Evolutionary conservation across 345 rosid species (phyloP).

Genomic region (Citrus medica): DNA sequence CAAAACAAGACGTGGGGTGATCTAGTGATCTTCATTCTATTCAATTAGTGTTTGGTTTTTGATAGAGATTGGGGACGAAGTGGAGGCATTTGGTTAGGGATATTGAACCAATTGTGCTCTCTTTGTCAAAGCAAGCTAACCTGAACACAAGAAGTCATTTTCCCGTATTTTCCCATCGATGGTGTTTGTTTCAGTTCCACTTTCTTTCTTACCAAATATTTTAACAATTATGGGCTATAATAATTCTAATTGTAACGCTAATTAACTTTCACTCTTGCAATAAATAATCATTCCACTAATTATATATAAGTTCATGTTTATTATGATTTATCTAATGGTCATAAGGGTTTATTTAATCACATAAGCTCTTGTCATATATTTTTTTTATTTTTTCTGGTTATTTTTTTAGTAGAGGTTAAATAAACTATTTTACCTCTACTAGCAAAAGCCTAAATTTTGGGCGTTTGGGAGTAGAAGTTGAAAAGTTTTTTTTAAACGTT

Average conservation of each 20-base stretch:
- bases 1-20: background rate
- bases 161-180: background rate
- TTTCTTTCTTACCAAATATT: slow-evolving; percentile 1
- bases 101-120: background rate
- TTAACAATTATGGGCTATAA: background rate
- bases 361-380: too few relatives aligned
- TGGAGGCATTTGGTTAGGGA: background rate
- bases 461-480: too few relatives aligned
- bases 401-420: too few relatives aligned
- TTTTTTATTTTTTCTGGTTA: too few relatives aligned
- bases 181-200: slow-evolving; percentile 1
- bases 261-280: too few relatives aligned
- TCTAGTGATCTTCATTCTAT: background rate
- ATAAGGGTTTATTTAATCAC: too few relatives aligned
- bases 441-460: accelerated
- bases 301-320: too few relatives aligned
- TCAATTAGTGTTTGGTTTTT: background rate
- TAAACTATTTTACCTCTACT: too few relatives aligned
- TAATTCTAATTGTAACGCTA: too few relatives aligned
- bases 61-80: background rate
- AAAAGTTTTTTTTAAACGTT: too few relatives aligned
- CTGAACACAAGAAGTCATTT: background rate
- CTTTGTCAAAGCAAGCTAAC: slow-evolving; percentile 14
- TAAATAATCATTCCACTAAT: too few relatives aligned
- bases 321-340: too few relatives aligned